phyloP scores from a whole-genome alignment of 352 stramenopile species.

The Phytophthora aleatoria region DNA sequence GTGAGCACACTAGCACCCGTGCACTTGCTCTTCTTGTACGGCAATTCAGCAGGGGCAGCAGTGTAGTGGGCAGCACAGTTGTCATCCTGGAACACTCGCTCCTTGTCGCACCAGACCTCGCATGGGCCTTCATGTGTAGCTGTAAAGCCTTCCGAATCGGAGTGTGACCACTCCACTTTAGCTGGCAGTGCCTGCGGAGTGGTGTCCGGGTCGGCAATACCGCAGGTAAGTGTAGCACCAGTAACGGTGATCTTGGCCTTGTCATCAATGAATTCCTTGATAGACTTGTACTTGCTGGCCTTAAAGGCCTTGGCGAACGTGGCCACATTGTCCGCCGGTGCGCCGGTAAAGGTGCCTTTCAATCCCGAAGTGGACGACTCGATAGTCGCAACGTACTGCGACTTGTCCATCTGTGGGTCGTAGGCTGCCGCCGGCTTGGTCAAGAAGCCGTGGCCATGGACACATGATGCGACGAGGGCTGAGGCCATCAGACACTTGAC shows the following conservation, averaged over 20 bases:
- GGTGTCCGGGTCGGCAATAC: background rate
- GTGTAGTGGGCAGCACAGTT: constrained; percentile 44
- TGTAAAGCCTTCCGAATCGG: constrained; percentile 38
- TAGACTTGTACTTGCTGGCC: constrained; percentile 5
- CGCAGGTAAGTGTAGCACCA: background rate
- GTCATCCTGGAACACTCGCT: constrained; percentile 38
- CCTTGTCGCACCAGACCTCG: constrained; percentile 51
- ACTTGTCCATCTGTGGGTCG: background rate
- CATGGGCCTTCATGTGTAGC: constrained; percentile 45
- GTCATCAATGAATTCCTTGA: constrained; percentile 1
- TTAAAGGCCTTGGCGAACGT: background rate
- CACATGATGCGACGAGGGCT: too few species aligned
- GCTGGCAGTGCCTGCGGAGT: background rate
- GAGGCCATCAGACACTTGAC: too few species aligned
- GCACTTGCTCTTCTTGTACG: constrained; percentile 46
- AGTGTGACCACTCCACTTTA: constrained; percentile 12
- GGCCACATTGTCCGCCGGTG: background rate
- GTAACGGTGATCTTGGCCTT: background rate
- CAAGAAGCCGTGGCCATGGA: too few species aligned
- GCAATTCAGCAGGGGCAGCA: constrained; percentile 31
- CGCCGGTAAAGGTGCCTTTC: background rate
- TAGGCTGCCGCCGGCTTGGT: too few species aligned
- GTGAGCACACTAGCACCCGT: constrained; percentile 26
- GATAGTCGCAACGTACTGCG: background rate
- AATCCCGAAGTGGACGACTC: background rate